Base-by-base conservation (phyloP, 2,329 filamentous ascomycete species). In the Huntiella moniliformis region DNA sequence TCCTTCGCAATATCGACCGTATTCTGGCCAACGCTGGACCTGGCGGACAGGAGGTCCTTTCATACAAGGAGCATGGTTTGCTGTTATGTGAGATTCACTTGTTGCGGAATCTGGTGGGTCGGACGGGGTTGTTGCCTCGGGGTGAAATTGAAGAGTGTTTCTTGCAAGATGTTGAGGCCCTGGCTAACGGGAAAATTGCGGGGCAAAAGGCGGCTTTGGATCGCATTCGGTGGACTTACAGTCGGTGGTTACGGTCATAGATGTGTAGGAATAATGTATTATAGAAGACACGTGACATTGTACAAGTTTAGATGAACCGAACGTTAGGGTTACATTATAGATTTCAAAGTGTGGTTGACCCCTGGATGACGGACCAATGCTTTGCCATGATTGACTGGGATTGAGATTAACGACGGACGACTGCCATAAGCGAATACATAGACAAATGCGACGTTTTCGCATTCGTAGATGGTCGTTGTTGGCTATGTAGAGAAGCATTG, bases 61-160 rank as follows among this genome's bases (percentile, higher is more conserved):
- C 80, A 1, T 95, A 94, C 66, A 92, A 88, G 61, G 86, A 96
- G 54, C 85, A 94, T 54, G 91, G 91, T 1, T 65, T 95, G 49
- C 65, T 98, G 37, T 68, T 98, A 4, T 93, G 85, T 58, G 88
- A 98, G 59, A 79, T 88, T 3, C 86, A 96, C 54, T 71, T 86
- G 28, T 66, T 98, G 44, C 74, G 86, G 39, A 74, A 74, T 54
- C 70, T 81, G 38, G 79, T 80, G 2, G 67, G 67, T 44, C 34
- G 43, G 18, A 58, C 61, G 11, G 53, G 54, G 17, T 67, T 64
- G 16, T 63, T 86, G 36, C 73, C 96, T 53, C 85, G 85, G 0
- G 68, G 73, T 1, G 74, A 82, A 38, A 72, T 92, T 10, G 77
- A 80, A 56, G 76, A 78, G 54, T 87, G 95, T 55, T 95, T 98